Base-by-base conservation (phyloP, 768 basidiomycete species). In the Trametes punicea region DNA sequence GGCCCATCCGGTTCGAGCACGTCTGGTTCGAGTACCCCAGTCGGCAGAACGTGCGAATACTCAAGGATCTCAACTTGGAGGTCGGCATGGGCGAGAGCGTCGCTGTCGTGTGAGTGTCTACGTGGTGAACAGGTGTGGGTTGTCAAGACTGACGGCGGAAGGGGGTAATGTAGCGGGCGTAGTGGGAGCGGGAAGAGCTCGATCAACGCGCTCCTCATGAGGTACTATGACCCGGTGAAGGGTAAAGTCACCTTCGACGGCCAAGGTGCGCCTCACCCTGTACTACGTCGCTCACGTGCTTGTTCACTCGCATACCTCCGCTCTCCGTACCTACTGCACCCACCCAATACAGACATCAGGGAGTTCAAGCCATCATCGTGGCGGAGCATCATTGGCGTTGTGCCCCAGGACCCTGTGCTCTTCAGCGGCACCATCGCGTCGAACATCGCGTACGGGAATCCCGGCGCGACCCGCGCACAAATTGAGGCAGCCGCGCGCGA, bases 121-220 rank as follows among this genome's bases (percentile, higher is more conserved):
- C 36, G 33, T 53, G 18, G 39, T 20, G 41, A 23, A 5, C 13
- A 25, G 11, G n/a, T 4, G 5, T 6, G 9, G 21, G 3, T 21
- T 9, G 39, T 2, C 3, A 18, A 9, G n/a, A 27, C 16, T 58
- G 34, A 18, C 16, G 26, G 7, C n/a, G 21, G 15, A 15, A 16
- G 27, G 41, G 4, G 6, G 11, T 4, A 5, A 25, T 57, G 27
- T 60, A 95, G 93, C 10, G 96, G 96, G 2, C 85, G 84, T 69
- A 95, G 93, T 64, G 96, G 96, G 7, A 87, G 92, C 52, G 96
- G 96, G 51, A 98, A 98, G 74, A 93, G 90, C 6, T 94, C 92
- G 3, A 78, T 96, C 30, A 93, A 95, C 64, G 87, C 90, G 10
- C 78, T 98, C 18, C 78, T 96, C 44, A 73, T 93, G 59, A 78